Percentiles rank a stretch among this genome's conserved stretches.
These are phyloP conservation scores for Morella rubra DNA, from an alignment of 306 rosid species.

Conservation along the genomic window DNA sequence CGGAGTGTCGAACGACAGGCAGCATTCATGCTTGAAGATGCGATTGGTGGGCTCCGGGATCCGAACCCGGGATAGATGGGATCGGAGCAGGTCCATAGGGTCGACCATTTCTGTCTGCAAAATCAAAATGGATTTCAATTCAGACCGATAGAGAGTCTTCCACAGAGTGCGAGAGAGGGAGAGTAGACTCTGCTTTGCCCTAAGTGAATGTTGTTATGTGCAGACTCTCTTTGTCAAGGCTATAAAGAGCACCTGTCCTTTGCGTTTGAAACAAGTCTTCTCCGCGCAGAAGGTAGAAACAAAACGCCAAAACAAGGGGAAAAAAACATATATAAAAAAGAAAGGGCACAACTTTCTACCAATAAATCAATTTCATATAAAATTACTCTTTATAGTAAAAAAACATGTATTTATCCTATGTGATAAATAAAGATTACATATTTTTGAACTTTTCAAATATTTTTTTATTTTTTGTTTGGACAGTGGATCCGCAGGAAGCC, in stretches of 20 bases:
- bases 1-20: conserved; percentile 85
- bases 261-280: neutral
- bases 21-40: conserved; percentile 97
- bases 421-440: too few relatives aligned
- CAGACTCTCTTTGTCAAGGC: conserved; percentile 3
- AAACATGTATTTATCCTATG: too few relatives aligned
- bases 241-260: neutral
- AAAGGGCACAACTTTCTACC: too few relatives aligned
- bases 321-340: too few relatives aligned
- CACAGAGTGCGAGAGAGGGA: neutral
- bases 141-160: neutral
- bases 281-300: too few relatives aligned
- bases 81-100: conserved; percentile 81
- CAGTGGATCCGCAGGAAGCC: too few relatives aligned
- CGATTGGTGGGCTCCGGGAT: conserved; percentile 98
- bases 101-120: conserved; percentile 27
- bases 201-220: conserved; percentile 10
- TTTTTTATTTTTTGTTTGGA: too few relatives aligned
- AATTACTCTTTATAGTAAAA: too few relatives aligned
- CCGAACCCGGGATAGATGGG: conserved; percentile 84
- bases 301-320: too few relatives aligned
- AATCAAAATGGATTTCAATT: conserved; percentile 2
- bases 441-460: too few relatives aligned
- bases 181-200: conserved; percentile 33
- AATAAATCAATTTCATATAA: too few relatives aligned